These are phyloP conservation scores for Aspergillus pseudoglaucus DNA, from an alignment of 2,329 filamentous ascomycete genomes.

Conservation along the genomic window DNA sequence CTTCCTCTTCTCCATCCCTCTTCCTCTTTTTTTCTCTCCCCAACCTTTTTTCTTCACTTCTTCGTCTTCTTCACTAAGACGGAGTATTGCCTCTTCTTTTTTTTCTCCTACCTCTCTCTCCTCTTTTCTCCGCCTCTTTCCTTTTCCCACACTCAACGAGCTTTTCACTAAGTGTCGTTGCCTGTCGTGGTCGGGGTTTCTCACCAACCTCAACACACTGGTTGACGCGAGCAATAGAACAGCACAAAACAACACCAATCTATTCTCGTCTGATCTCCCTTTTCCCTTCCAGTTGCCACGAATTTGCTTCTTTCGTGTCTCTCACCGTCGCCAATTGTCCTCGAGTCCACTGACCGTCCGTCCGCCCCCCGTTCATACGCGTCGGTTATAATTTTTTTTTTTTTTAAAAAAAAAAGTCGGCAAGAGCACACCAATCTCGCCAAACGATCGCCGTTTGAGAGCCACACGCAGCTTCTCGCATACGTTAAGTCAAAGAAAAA, in stretches of 20 bases:
- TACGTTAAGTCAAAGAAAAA: conserved; percentile 5
- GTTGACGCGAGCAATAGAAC: background rate
- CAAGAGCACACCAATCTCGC: no score
- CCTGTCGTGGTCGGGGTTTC: conserved; percentile 21
- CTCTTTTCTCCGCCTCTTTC: conserved; percentile 14
- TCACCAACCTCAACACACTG: background rate
- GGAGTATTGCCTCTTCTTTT: conserved; percentile 12
- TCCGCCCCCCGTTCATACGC: background rate
- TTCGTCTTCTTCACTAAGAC: conserved; percentile 11
- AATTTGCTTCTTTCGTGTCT: background rate
- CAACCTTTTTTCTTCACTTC: conserved; percentile 8
- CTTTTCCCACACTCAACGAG: conserved; percentile 32
- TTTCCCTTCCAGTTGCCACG: background rate
- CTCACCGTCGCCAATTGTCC: no score
- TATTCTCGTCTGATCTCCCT: background rate
- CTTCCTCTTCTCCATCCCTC: conserved; percentile 8
- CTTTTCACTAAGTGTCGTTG: conserved; percentile 50
- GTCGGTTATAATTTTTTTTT: background rate
- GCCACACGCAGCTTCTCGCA: no score
- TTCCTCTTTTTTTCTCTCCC: conserved; percentile 10
- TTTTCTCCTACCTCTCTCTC: conserved; percentile 9
- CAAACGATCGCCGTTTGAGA: no score
- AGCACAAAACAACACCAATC: background rate
- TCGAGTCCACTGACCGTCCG: background rate
- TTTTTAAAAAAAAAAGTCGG: background rate